phyloP scores from a whole-genome alignment of 371 early-diverging fungal species.

The Mucor saturninus region DNA sequence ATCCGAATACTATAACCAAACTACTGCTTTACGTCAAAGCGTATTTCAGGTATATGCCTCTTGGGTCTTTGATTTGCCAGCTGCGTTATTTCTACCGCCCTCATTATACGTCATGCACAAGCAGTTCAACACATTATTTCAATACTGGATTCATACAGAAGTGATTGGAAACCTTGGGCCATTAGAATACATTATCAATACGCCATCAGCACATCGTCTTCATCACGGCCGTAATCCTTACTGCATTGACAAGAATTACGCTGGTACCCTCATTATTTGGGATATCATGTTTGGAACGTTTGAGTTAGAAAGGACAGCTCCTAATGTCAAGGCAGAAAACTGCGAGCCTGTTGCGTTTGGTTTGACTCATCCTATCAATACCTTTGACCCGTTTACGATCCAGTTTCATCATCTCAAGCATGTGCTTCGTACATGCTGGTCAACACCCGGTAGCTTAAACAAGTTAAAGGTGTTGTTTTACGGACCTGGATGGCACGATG shows the following conservation, averaged over 20 bases:
- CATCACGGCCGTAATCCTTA: conserved; percentile 66
- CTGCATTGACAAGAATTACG: conserved; percentile 68
- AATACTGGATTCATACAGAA: conserved; percentile 55
- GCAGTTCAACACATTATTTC: conserved; percentile 55
- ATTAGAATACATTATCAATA: conserved; percentile 63
- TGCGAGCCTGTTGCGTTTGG: conserved; percentile 58
- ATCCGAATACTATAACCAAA: conserved; percentile 59
- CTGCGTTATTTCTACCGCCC: conserved; percentile 55
- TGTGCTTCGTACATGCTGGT: conserved; percentile 38
- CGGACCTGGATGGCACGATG: conserved; percentile 65
- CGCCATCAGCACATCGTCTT: conserved; percentile 61
- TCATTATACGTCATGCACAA: conserved; percentile 53
- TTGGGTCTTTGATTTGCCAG: conserved; percentile 33
- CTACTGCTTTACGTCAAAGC: conserved; percentile 59
- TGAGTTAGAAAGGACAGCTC: conserved; percentile 43
- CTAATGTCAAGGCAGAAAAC: not conserved
- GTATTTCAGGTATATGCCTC: conserved; percentile 52
- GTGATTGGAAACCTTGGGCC: conserved; percentile 42
- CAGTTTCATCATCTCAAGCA: conserved; percentile 55
- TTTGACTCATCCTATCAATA: conserved; percentile 60
- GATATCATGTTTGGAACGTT: conserved; percentile 64
- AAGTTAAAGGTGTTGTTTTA: conserved; percentile 60
- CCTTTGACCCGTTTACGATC: conserved; percentile 57
- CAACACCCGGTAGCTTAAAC: conserved; percentile 42
- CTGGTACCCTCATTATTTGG: conserved; percentile 63